phyloP scores from a whole-genome alignment of 2,329 filamentous ascomycete species.

The Clarireedia monteithiana region DNA sequence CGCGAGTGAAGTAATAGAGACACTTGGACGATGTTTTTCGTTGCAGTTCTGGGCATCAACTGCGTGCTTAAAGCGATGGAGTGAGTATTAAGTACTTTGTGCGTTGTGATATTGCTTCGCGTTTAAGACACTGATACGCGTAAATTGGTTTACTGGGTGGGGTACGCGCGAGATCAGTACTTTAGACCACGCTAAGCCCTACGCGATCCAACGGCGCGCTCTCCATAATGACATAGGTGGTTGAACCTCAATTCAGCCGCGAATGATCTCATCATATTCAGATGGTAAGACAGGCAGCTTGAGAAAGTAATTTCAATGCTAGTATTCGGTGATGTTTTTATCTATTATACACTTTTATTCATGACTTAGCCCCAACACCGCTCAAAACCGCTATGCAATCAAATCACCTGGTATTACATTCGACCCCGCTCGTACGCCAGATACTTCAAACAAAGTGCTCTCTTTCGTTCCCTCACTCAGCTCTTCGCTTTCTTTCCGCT shows the following conservation, averaged over 20 bases:
- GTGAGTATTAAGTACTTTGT: background rate
- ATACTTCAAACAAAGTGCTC: background rate
- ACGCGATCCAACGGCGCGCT: background rate
- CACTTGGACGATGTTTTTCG: constrained; percentile 11
- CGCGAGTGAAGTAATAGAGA: constrained; percentile 14
- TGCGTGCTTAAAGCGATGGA: background rate
- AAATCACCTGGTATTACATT: constrained; percentile 8
- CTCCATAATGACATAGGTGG: too few relatives aligned
- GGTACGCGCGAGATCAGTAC: constrained; percentile 7
- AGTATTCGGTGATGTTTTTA: background rate
- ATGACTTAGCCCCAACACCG: constrained; percentile 4
- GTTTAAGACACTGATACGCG: background rate
- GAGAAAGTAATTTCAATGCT: too few relatives aligned
- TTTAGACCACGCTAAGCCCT: background rate
- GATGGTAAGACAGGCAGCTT: too few relatives aligned
- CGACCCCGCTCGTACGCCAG: background rate
- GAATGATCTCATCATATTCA: too few relatives aligned
- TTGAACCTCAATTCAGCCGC: too few relatives aligned
- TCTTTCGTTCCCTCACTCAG: constrained; percentile 14
- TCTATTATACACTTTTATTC: background rate
- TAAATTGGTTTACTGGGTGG: constrained; percentile 4
- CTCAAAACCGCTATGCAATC: constrained; percentile 21
- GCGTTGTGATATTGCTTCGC: background rate
- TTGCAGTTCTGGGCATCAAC: background rate
- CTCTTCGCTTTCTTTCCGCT: constrained; percentile 20